Evolutionary conservation across 768 basidiomycete species (phyloP).

Genomic region (Tulasnella sp.): DNA sequence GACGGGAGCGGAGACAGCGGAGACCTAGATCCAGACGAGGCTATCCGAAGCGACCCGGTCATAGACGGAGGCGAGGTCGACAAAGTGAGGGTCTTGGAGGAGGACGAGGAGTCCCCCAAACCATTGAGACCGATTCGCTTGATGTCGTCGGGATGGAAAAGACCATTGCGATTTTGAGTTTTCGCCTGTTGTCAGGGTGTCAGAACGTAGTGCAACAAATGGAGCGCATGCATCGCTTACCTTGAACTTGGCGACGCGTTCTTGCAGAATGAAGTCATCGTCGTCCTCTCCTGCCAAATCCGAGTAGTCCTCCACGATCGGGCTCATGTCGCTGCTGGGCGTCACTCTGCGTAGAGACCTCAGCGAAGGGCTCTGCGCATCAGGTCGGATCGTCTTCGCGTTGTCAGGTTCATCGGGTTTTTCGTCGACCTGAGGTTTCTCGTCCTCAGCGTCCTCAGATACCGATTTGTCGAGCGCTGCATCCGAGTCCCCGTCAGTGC

Average conservation of each 20-base stretch:
- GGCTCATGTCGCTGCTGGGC: constrained; percentile 50
- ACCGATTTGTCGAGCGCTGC: constrained; percentile 61
- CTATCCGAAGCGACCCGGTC: constrained; percentile 52
- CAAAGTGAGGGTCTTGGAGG: constrained; percentile 35
- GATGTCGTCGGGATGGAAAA: constrained; percentile 88
- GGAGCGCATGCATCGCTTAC: constrained; percentile 39
- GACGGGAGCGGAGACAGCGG: constrained; percentile 34
- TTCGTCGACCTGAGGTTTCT: constrained; percentile 55
- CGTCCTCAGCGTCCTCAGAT: constrained; percentile 60
- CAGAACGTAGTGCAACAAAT: neutral
- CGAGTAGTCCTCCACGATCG: constrained; percentile 87
- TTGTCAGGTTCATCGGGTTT: constrained; percentile 60
- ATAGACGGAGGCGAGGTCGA: constrained; percentile 55
- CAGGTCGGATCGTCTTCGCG: constrained; percentile 71
- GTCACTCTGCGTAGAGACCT: constrained; percentile 25
- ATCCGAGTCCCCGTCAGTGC: neutral
- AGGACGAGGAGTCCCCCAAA: constrained; percentile 33
- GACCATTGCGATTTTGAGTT: constrained; percentile 64
- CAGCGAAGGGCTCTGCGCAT: constrained; percentile 54
- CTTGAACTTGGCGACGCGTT: constrained; percentile 82
- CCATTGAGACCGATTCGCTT: constrained; percentile 57
- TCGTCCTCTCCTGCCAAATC: constrained; percentile 81
- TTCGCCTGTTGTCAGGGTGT: constrained; percentile 51
- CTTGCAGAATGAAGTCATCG: constrained; percentile 55
- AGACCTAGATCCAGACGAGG: constrained; percentile 53